phyloP scores from a whole-genome alignment of 768 basidiomycete genomes.

The Pleurotus giganteus region DNA sequence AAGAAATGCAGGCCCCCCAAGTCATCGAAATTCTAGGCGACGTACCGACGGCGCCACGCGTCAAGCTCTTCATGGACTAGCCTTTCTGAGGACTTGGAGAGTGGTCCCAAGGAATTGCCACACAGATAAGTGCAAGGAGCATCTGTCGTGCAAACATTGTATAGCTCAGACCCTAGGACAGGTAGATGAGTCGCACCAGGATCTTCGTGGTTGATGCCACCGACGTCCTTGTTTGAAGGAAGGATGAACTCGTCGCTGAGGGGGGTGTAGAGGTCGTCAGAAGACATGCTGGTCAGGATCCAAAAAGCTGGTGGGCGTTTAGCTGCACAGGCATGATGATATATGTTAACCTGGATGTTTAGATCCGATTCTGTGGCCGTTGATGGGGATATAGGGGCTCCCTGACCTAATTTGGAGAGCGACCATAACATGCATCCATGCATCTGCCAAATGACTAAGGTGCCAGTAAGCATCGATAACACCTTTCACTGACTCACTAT shows the following conservation, averaged over 20 bases:
- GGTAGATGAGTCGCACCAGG: constrained; percentile 29
- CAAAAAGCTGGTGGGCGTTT: neutral
- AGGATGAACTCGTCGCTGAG: constrained; percentile 53
- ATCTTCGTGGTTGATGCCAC: constrained; percentile 35
- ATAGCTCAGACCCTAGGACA: neutral
- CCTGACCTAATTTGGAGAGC: neutral
- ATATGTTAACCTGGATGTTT: neutral
- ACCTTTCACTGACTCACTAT: constrained; percentile 7
- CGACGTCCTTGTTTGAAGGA: constrained; percentile 53
- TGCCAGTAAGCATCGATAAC: constrained; percentile 2
- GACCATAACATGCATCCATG: neutral
- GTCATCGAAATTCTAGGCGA: constrained; percentile 11
- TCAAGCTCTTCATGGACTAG: constrained; percentile 80
- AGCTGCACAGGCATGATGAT: neutral
- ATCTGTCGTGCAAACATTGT: constrained; percentile 32
- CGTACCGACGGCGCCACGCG: constrained; percentile 77
- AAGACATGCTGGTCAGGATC: constrained; percentile 5
- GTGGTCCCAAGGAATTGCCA: constrained; percentile 90
- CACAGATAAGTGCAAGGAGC: constrained; percentile 79
- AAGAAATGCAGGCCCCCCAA: constrained; percentile 5
- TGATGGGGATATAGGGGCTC: neutral
- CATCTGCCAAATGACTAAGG: constrained; percentile 10
- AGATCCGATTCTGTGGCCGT: constrained; percentile 6
- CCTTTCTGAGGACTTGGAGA: constrained; percentile 69
- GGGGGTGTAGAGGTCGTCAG: constrained; percentile 29